Evolutionary conservation across 768 basidiomycete species (phyloP), one percentile per base, ranked within the genome.

Genomic region (Termitomyces sp.): DNA sequence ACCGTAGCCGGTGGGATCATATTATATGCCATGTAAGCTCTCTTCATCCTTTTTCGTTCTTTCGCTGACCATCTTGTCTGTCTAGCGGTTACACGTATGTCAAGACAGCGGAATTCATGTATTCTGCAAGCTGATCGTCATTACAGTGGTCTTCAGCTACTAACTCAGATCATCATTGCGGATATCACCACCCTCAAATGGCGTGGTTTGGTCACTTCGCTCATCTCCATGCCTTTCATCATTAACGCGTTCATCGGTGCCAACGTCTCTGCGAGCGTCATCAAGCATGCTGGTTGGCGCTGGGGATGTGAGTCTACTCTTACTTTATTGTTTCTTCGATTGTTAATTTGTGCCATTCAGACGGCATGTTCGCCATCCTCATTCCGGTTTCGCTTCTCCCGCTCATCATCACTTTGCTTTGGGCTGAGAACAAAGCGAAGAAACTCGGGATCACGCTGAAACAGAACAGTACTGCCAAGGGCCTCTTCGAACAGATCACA

Each of bases 201-300:
- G 80, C 75, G 84, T 54, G 81, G 83, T 8, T 43, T 71, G 2
- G 66, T 71, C 7, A 55, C 67, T 1, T 61, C 68, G 7, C 68
- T 84, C 30, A 76, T 75, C 13, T 76, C 78, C 7, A 60, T 75
- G 43, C 82, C 82, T 3, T 84, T 82, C 69, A 70, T 87, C 59
- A 73, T 87, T 67, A 87, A 87, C 66, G 82, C 75, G 2, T 86
- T 85, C 64, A 72, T 87, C 56, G 84, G 84, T n/a, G 73, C 81
- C n/a, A 84, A 83, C 63, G 78, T 87, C 49, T 75, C 82, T n/a
- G 65, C 81, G 7, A 71, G 71, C 58, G 71, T 80, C 36, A 55
- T 79, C 43, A 60, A 64, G 13, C 64, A 68, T 28, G 70, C 72
- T 24, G 80, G 81, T 7, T 88, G 86, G 86, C 70, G 86, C 67